phyloP scores from a whole-genome alignment of 306 rosid genomes.

The Amphicarpaea edgeworthii region DNA sequence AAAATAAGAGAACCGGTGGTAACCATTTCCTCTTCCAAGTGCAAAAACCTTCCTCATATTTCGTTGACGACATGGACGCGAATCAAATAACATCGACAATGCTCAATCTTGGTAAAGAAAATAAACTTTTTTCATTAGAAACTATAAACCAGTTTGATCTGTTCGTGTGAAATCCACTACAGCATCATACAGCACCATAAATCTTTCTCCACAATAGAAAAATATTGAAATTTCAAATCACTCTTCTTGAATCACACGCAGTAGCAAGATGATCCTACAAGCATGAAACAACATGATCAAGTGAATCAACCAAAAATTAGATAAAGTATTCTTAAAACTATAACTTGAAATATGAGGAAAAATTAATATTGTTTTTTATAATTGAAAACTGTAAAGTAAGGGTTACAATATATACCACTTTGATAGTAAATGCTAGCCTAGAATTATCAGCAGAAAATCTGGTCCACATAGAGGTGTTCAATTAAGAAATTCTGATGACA shows the following conservation, averaged over 20 bases:
- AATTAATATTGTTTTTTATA: background rate
- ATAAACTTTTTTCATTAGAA: slow-evolving; percentile 1
- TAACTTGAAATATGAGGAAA: background rate
- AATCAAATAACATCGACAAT: background rate
- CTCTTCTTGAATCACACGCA: slow-evolving; percentile 11
- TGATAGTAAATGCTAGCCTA: background rate
- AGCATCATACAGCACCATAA: background rate
- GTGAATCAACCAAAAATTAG: background rate
- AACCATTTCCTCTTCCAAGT: slow-evolving; percentile 3
- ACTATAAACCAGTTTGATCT: background rate
- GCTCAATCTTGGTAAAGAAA: slow-evolving; percentile 1
- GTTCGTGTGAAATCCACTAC: slow-evolving; percentile 13
- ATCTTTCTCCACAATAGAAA: background rate
- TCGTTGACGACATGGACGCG: slow-evolving; percentile 5
- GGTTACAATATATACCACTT: background rate
- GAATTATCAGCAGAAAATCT: background rate
- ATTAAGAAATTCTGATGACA: background rate
- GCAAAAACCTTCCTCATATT: background rate
- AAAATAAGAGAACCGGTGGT: background rate
- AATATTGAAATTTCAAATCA: slow-evolving; percentile 19
- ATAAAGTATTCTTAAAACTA: background rate
- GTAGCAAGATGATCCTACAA: slow-evolving; percentile 24
- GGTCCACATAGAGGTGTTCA: slow-evolving; percentile 13
- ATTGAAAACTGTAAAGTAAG: background rate
- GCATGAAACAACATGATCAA: background rate